These are phyloP conservation scores for Sordariomycetes sp. DNA, from an alignment of 2,329 filamentous ascomycete genomes.

Conservation along the genomic window DNA sequence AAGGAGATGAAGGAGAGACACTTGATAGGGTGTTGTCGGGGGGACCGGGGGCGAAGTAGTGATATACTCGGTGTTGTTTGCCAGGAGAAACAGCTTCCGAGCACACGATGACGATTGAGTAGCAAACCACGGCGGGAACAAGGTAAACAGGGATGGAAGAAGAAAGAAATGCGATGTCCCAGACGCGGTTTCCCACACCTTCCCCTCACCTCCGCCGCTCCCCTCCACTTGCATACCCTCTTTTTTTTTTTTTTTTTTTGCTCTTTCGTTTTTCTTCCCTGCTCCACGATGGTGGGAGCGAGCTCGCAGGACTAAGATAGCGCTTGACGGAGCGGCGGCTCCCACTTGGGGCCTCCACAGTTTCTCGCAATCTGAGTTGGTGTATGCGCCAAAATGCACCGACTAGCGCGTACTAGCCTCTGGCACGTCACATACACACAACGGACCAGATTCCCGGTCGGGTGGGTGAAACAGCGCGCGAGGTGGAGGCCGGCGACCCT, in stretches of 20 bases:
- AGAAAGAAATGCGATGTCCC: background rate
- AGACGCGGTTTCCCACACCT: background rate
- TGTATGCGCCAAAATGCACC: background rate
- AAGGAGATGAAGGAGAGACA: background rate
- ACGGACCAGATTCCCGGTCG: background rate
- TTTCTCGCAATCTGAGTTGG: background rate
- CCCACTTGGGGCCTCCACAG: too few relatives aligned
- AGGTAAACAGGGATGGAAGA: background rate
- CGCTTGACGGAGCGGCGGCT: background rate
- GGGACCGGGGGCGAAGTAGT: background rate
- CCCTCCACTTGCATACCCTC: background rate
- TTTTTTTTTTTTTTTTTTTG: background rate
- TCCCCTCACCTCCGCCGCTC: too few relatives aligned
- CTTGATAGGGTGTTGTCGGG: background rate
- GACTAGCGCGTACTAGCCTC: background rate
- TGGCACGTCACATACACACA: background rate
- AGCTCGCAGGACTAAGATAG: background rate
- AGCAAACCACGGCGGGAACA: background rate
- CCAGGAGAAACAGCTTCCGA: background rate
- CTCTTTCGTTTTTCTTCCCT: background rate
- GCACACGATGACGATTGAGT: background rate
- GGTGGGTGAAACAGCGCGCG: too few relatives aligned
- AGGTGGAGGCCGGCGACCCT: background rate
- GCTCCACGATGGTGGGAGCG: background rate
- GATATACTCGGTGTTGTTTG: background rate